phyloP scores from a whole-genome alignment of 345 rosid species.

The Stellera chamaejasme region DNA sequence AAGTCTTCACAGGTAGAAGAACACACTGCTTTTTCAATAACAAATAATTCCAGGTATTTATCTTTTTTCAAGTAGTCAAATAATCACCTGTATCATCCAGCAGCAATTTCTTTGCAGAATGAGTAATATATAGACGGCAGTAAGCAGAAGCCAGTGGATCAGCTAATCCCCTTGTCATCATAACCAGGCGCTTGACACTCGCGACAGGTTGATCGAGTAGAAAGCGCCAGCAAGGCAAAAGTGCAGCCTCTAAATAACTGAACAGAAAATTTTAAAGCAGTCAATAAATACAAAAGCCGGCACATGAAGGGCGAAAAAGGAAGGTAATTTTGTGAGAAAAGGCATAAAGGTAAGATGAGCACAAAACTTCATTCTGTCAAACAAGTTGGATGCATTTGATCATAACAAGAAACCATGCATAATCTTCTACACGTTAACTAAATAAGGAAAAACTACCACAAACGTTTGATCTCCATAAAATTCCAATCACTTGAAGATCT shows the following conservation, averaged over 20 bases:
- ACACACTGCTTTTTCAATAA: no score
- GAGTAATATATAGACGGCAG: constrained; percentile 71
- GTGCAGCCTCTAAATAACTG: constrained; percentile 86
- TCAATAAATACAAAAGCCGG: constrained; percentile 8
- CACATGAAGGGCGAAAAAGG: constrained; percentile 7
- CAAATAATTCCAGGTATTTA: no score
- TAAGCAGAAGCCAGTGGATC: constrained; percentile 82
- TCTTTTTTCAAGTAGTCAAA: no score
- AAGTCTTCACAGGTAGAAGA: no score
- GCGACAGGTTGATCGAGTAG: constrained; percentile 45
- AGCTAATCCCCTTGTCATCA: constrained; percentile 82
- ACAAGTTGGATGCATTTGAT: no score
- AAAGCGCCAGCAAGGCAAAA: constrained; percentile 87
- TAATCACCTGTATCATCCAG: constrained; percentile 38
- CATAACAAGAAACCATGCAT: no score
- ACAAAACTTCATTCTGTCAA: no score
- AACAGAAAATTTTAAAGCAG: constrained; percentile 8
- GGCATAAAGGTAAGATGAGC: constrained; percentile 1
- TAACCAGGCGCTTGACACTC: constrained; percentile 54
- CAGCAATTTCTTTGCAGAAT: constrained; percentile 56
- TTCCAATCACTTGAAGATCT: no score
- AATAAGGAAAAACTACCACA: no score
- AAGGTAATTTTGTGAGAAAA: constrained; percentile 3
- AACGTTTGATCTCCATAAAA: no score
- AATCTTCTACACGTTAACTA: no score